phyloP scores from a whole-genome alignment of 345 rosid genomes.

The Psidium friedrichsthalianum region DNA sequence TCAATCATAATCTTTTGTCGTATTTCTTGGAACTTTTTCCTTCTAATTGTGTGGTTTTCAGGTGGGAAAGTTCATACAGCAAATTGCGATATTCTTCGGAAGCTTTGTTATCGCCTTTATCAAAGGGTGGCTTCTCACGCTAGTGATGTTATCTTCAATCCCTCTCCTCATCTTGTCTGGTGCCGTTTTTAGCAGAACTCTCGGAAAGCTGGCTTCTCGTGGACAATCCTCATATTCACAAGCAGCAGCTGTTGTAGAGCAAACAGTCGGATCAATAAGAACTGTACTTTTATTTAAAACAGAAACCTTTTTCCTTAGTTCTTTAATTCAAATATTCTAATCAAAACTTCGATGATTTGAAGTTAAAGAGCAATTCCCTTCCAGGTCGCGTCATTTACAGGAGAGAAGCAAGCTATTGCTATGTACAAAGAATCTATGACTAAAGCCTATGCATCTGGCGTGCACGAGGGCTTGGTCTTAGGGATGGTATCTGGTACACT shows the following conservation, averaged over 20 bases:
- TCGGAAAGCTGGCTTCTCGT: slow-evolving; percentile 20
- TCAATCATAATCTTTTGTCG: background rate
- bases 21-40: background rate
- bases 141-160: slow-evolving; percentile 29
- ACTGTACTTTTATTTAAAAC: slow-evolving; percentile 11
- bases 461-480: slow-evolving; percentile 20
- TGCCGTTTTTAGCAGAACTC: slow-evolving; percentile 11
- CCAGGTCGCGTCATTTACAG: slow-evolving; percentile 45
- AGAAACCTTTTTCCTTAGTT: background rate
- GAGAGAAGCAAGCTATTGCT: slow-evolving; percentile 33
- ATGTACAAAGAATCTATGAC: slow-evolving; percentile 19
- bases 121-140: slow-evolving; percentile 45
- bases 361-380: background rate
- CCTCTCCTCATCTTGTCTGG: slow-evolving; percentile 26
- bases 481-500: slow-evolving; percentile 30
- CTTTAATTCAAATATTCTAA: background rate
- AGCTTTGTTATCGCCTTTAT: slow-evolving; percentile 26
- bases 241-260: slow-evolving; percentile 26
- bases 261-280: slow-evolving; percentile 35
- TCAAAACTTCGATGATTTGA: too few relatives aligned
- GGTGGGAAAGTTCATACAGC: slow-evolving; percentile 41
- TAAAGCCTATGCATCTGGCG: slow-evolving; percentile 24
- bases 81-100: slow-evolving; percentile 29
- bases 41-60: background rate
- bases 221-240: slow-evolving; percentile 27